These are phyloP conservation scores for Camellia granthamiana DNA, from an alignment of 148 eudicot species.

Conservation along the genomic window DNA sequence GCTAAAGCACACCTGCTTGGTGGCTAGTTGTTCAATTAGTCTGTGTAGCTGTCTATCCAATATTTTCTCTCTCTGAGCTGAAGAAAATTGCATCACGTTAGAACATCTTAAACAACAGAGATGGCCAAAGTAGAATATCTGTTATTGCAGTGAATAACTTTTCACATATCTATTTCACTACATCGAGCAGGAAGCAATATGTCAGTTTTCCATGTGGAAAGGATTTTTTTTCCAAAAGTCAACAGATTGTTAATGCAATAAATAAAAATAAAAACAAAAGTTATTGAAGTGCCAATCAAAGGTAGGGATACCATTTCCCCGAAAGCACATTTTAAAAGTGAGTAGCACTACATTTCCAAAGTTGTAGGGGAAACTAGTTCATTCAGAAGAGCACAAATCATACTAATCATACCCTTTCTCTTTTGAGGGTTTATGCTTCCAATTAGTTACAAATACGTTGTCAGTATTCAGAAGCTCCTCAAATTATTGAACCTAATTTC, in stretches of 20 bases:
- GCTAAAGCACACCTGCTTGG: constrained; percentile 61
- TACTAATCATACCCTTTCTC: too few relatives aligned
- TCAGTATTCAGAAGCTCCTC: too few relatives aligned
- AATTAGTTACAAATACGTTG: too few relatives aligned
- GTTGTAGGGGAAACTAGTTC: too few relatives aligned
- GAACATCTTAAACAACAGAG: background rate
- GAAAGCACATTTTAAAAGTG: background rate
- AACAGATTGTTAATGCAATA: background rate
- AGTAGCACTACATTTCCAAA: constrained; percentile 7
- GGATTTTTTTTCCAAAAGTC: background rate
- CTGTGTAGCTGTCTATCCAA: constrained; percentile 94
- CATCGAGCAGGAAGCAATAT: constrained; percentile 1
- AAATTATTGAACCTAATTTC: too few relatives aligned
- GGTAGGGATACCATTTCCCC: background rate
- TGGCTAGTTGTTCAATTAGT: constrained; percentile 85
- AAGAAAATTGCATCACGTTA: constrained; percentile 17
- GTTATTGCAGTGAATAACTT: background rate
- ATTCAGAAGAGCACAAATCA: too few relatives aligned
- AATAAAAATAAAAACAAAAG: background rate
- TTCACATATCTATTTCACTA: background rate
- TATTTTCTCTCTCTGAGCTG: constrained; percentile 94
- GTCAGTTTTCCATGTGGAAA: background rate
- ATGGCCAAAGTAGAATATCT: background rate
- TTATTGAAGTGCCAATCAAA: background rate
- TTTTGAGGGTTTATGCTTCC: too few relatives aligned